Percentiles rank a stretch among this genome's conserved stretches.
These are phyloP conservation scores for Limnanthes douglasii DNA, from an alignment of 345 rosid species.

Conservation along the genomic window DNA sequence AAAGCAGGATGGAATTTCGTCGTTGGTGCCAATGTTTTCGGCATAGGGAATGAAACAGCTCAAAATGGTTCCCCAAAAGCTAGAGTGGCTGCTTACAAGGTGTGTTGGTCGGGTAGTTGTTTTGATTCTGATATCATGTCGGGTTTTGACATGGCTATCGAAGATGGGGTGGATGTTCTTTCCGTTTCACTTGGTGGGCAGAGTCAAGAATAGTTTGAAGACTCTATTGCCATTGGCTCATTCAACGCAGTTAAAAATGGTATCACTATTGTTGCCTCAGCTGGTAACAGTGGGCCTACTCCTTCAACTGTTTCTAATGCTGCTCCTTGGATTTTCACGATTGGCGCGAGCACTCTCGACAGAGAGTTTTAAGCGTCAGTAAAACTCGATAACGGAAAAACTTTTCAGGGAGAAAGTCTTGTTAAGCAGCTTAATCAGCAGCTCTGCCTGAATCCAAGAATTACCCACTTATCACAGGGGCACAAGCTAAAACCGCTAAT, in stretches of 20 bases:
- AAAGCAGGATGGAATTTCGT: no score
- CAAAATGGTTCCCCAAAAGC: slow-evolving; percentile 29
- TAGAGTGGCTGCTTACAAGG: slow-evolving; percentile 38
- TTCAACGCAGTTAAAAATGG: slow-evolving; percentile 29
- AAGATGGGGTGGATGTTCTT: slow-evolving; percentile 35
- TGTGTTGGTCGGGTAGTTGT: slow-evolving; percentile 20
- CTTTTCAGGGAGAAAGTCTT: no score
- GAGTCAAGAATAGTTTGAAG: slow-evolving; percentile 15
- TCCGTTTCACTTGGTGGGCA: slow-evolving; percentile 29
- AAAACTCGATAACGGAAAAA: slow-evolving; percentile 19
- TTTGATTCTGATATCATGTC: slow-evolving; percentile 22
- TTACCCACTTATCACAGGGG: slow-evolving; percentile 14
- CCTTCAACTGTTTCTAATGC: slow-evolving; percentile 19
- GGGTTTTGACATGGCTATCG: slow-evolving; percentile 35
- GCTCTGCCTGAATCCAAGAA: slow-evolving; percentile 14
- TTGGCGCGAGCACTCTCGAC: slow-evolving; percentile 28
- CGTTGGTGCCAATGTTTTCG: no score
- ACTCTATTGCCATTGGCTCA: slow-evolving; percentile 36
- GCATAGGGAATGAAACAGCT: no score
- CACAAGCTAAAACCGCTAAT: slow-evolving; percentile 11
- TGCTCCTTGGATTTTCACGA: slow-evolving; percentile 32
- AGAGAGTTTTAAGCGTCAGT: slow-evolving; percentile 17
- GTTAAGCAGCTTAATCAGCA: no score
- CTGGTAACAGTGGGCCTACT: slow-evolving; percentile 27
- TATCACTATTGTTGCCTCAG: slow-evolving; percentile 33